Evolutionary conservation across 345 rosid genomes (phyloP), one percentile per base, ranked within the genome.

Genomic region (Eutrema heterophyllum): DNA sequence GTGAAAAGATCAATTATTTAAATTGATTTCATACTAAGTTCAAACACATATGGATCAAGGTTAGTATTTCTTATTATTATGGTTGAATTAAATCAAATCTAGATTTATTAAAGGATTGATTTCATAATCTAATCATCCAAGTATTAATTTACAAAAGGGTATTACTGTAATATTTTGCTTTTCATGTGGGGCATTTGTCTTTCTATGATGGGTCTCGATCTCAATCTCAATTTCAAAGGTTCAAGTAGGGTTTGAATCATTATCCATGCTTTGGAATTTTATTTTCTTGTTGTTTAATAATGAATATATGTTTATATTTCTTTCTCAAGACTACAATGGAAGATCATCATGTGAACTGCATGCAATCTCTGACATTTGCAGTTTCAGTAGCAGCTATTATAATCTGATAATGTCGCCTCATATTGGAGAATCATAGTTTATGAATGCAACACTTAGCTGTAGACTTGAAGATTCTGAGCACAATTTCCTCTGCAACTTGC

Each of bases 401-500:
- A 5, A 26, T 29, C 5, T 4, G 30, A 53, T 14, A 53, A 29
- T 6, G 36, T 5, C 58, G 35, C 11, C 21, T 35, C 14, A 15
- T 26, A 38, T 2, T 51, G 48, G 4, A 67, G 13, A 36, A 63
- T 26, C 15, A 63, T 21, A 24, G 14, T 62, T 43, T 45, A 29
- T 29, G 27, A 43, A 43, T 33, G 41, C 9, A 46, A 21, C 15
- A 13, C 36, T 36, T 66, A 50, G 36, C 9, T 7, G 2, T 55
- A 9, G 35, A 30, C 30, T 16, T 70, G 57, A 67, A 81, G 56
- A 56, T 58, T 73, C 27, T 60, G 77, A 49, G 13, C 43, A 64
- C 89, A 81, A 21, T 59, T 73, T 41, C 81, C 80, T 26, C 69
- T 78, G 80, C 92, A 82, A 75, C 89, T 84, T 5, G 90, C 80